Evolutionary conservation across 306 rosid species (phyloP), one percentile per base, ranked within the genome.

Genomic region (Quercus engelmannii): DNA sequence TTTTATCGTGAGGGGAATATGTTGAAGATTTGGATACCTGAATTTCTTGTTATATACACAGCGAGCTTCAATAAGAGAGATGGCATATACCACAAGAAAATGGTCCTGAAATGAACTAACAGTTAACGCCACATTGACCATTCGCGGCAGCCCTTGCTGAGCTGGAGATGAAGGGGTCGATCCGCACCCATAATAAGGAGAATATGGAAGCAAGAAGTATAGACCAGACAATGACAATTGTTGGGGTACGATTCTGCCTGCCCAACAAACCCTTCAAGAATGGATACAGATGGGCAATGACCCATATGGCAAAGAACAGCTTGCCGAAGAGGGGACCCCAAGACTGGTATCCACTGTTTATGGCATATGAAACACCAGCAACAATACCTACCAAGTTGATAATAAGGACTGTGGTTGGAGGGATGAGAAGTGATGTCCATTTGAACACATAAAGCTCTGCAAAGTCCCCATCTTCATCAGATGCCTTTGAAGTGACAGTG

Each of bases 251-350:
- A 54, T 93, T 93, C 81, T 88, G 92, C 57, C 90, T 90, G 5
- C 98, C 98, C 88, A 93, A 52, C 46, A 93, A 90, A 91, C 98
- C 98, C 92, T 93, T 93, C 90, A 93, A 75, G 93, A 93, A 93
- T 55, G 98, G 98, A 79, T 93, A 93, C 65, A 93, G 64, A 87
- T 93, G 98, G n/a, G 93, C 98, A 79, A 93, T 85, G 77, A 93
- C 98, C 98, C 98, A 93, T 21, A 93, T 77, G 74, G 98, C 97
- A 15, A 93, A 93, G 86, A 93, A 93, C 21, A 91, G 88, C 78
- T 89, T 93, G 2, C 98, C 98, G 18, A 93, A 91, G 8, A 93
- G 86, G 12, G 98, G 98, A 75, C 98, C 98, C 98, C 98, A 93
- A 55, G 98, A 93, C 72, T 93, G 97, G 88, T 93, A 93, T 11